Conservation (phyloP, 331 rosid genomes). For the Quercus tomentella region DNA sequence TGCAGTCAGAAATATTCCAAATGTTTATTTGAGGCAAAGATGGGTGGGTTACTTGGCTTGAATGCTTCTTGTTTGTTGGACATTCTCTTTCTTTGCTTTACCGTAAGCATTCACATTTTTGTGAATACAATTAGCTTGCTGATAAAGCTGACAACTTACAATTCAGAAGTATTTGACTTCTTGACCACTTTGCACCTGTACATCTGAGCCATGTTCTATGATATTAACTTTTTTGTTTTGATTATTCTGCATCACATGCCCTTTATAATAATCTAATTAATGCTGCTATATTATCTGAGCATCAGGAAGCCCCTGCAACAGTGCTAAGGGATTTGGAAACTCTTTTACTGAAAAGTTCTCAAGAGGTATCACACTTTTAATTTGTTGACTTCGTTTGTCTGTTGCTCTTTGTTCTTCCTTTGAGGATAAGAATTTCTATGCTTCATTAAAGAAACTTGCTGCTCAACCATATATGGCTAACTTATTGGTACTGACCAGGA, state of each 20-base stretch:
- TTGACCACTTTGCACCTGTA: neutral
- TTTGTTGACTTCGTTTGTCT: slow-evolving; percentile 13
- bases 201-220: neutral
- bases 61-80: neutral
- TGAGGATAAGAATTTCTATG: neutral
- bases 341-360: slow-evolving; percentile 64
- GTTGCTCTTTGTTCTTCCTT: neutral
- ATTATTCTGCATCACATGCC: slow-evolving; percentile 6
- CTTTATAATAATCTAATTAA: slow-evolving; percentile 9
- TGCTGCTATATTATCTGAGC: slow-evolving; percentile 18
- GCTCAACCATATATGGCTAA: slow-evolving; percentile 4
- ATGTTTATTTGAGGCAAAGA: neutral
- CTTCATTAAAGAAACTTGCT: neutral
- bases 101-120: neutral
- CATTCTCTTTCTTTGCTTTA: neutral
- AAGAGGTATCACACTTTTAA: slow-evolving; percentile 51
- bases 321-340: slow-evolving; percentile 78
- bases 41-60: neutral
- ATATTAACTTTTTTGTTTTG: neutral
- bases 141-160: neutral
- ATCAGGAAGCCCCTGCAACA: slow-evolving; percentile 67
- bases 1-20: neutral
- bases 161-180: neutral
- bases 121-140: neutral
- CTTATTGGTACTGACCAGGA: slow-evolving; percentile 51